A percentile compares a stretch with the other conserved stretches of the same genome.
Conservation (phyloP, 768 basidiomycete species). For the Tricholoma bakamatsutake region DNA sequence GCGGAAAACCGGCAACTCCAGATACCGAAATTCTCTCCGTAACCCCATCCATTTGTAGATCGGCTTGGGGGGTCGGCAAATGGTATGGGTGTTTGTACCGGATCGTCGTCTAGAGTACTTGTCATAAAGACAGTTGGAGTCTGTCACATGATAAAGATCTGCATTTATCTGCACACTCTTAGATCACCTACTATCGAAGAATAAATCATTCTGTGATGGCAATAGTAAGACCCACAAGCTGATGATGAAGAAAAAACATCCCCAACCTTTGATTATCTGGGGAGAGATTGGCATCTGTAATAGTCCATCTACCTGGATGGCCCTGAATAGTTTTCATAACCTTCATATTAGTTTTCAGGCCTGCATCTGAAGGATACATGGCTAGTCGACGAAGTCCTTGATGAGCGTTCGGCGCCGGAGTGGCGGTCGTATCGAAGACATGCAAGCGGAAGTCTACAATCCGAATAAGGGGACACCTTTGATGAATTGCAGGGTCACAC, state of each 20-base stretch:
- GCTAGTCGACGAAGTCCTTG: slow-evolving; percentile 10
- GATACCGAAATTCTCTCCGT: slow-evolving; percentile 59
- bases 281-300: slow-evolving; percentile 91
- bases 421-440: slow-evolving; percentile 73
- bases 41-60: slow-evolving; percentile 28
- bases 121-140: slow-evolving; percentile 72
- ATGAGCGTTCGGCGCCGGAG: slow-evolving; percentile 22
- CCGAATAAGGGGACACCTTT: background rate
- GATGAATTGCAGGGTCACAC: background rate
- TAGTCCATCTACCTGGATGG: slow-evolving; percentile 79
- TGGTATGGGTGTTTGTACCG: slow-evolving; percentile 55
- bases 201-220: slow-evolving; percentile 71
- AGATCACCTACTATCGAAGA: slow-evolving; percentile 66
- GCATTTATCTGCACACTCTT: background rate
- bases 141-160: slow-evolving; percentile 30
- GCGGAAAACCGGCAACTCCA: slow-evolving; percentile 97
- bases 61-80: slow-evolving; percentile 45
- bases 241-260: background rate
- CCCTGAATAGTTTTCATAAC: slow-evolving; percentile 67
- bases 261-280: slow-evolving; percentile 78
- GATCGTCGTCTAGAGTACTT: slow-evolving; percentile 57
- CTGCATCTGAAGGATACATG: slow-evolving; percentile 12
- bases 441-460: slow-evolving; percentile 78
- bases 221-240: background rate
- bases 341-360: slow-evolving; percentile 39